Conservation (phyloP, 306 rosid genomes). For the Ormosia semicastrata region DNA sequence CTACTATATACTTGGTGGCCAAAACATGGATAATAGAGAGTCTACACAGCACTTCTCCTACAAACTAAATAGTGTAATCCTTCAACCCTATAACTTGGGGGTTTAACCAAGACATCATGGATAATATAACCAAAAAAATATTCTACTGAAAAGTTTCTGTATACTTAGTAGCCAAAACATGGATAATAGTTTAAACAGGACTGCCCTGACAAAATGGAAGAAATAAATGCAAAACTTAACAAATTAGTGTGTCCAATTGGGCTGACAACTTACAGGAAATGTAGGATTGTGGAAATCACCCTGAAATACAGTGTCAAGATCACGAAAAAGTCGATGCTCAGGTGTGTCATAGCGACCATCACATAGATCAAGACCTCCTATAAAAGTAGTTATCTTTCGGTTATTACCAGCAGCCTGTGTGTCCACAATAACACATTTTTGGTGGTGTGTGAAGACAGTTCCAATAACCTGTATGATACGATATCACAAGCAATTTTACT, state of each 20-base stretch:
- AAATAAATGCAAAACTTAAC: background rate
- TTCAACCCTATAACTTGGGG: background rate
- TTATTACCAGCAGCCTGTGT: slow-evolving; percentile 79
- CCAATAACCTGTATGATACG: slow-evolving; percentile 74
- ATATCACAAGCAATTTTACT: slow-evolving; percentile 29
- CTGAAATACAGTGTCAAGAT: slow-evolving; percentile 56
- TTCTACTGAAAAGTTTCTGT: background rate
- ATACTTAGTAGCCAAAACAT: background rate
- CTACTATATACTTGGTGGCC: background rate
- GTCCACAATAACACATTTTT: slow-evolving; percentile 88
- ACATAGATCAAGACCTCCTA: slow-evolving; percentile 95
- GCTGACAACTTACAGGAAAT: slow-evolving; percentile 63
- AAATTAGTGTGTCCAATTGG: background rate
- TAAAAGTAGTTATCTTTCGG: slow-evolving; percentile 78
- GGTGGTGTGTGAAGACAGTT: slow-evolving; percentile 89
- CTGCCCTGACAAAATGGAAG: slow-evolving; percentile 4
- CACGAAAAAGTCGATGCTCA: slow-evolving; percentile 78
- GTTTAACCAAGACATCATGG: background rate
- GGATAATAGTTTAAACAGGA: background rate
- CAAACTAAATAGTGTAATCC: background rate
- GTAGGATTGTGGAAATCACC: slow-evolving; percentile 88
- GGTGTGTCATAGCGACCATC: slow-evolving; percentile 99
- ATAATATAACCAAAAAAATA: slow-evolving; percentile 6
- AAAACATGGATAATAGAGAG: background rate
- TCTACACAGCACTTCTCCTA: background rate